Base-by-base conservation (phyloP, 305 asterid species). In the Solanum hybrid region DNA sequence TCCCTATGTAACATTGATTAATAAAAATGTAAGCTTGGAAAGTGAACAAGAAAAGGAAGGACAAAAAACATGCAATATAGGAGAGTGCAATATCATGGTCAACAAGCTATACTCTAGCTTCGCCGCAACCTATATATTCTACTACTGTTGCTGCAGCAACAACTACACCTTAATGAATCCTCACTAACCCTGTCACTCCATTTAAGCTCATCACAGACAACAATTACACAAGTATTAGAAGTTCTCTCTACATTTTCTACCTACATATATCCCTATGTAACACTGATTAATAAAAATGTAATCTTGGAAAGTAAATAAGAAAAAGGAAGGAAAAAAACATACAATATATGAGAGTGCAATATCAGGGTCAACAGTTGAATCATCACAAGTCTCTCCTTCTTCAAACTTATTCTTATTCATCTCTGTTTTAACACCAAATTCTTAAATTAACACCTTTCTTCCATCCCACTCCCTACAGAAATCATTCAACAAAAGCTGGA, bases 391-490 rank as follows among this genome's bases (percentile, higher is more conserved):
- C 89, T 95, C 98, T 90, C 98, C 98, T 90, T 95, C 96, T 92
- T 95, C 98, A 85, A 95, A 92, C 89, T 95, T 97, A 91, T 93
- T 33, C 46, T 85, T 40, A 74, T 33, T 61, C 94, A 92, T 91
- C 74, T 95, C 97, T 57, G 92, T 97, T 93, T 94, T 94, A 31
- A 84, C 20, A 46, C 93, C 96, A 80, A 94, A 92, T 87, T 93
- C 95, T 91, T 93, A 90, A 64, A 94, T 96, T 92, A 92, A 90
- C 91, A 95, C 92, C 94, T 95, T 94, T 87, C 98, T 92, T 89
- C 94, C 99, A 96, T 96, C 96, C 94, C 92, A 87, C 96, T 95
- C 75, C 95, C 94, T 92, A 95, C 94, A 92, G 96, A 95, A 89
- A 96, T 94, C 98, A 95, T 96, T 92, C 91, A 90, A 92, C 77